Evolutionary conservation across 208 protist species (phyloP).

Genomic region (Blechomonas ayalai): DNA sequence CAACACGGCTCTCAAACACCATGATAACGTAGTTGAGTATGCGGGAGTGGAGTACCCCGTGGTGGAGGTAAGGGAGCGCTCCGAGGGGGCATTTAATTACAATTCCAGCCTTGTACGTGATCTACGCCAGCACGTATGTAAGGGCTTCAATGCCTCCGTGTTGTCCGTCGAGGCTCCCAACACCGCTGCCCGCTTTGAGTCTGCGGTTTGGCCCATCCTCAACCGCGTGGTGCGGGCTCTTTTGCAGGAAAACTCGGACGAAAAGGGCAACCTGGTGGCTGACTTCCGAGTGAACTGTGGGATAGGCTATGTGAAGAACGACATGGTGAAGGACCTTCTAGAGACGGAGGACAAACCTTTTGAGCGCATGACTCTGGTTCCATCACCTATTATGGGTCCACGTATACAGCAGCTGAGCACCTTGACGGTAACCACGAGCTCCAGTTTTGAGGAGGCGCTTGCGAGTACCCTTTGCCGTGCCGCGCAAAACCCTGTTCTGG

Average conservation of each 20-base stretch:
- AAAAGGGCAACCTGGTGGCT: conserved; percentile 12
- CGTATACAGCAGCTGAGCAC: conserved; percentile 55
- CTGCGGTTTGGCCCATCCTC: conserved; percentile 61
- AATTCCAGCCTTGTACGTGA: conserved; percentile 45
- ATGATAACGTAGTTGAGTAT: conserved; percentile 30
- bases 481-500: conserved; percentile 27
- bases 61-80: conserved; percentile 46
- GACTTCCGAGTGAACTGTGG: conserved; percentile 49
- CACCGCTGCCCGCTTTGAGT: conserved; percentile 37
- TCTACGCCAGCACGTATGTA: conserved; percentile 38
- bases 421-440: conserved; percentile 24
- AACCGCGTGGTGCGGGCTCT: conserved; percentile 52
- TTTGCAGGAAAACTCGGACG: conserved; percentile 24
- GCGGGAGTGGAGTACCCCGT: conserved; percentile 15
- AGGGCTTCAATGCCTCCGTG: conserved; percentile 57
- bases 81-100: conserved; percentile 45
- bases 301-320: conserved; percentile 56
- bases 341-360: conserved; percentile 23
- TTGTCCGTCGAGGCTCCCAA: conserved; percentile 59
- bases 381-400: conserved; percentile 74
- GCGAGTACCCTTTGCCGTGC: conserved; percentile 30
- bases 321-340: conserved; percentile 65
- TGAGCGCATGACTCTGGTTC: conserved; percentile 42
- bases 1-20: conserved; percentile 24
- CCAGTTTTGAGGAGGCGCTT: conserved; percentile 46